Evolutionary conservation across 805 yeast species (phyloP).

Genomic region (Priceomyces fermenticarens): DNA sequence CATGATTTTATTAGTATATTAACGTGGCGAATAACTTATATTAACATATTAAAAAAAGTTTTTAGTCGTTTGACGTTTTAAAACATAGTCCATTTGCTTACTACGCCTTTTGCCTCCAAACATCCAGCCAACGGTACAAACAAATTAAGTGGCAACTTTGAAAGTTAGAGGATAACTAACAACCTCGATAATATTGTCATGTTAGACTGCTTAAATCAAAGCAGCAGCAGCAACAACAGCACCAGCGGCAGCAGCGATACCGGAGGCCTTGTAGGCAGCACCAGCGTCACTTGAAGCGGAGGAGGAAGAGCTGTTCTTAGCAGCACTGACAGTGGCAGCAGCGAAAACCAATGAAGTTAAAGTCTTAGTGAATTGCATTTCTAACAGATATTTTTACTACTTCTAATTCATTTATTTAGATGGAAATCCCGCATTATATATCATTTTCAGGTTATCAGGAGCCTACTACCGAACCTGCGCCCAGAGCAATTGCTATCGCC

Average conservation of each 20-base stretch:
- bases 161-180: neutral
- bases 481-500: too few relatives aligned
- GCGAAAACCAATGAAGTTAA: constrained; percentile 8
- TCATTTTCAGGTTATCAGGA: too few relatives aligned
- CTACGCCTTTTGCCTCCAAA: too few relatives aligned
- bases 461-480: too few relatives aligned
- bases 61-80: too few relatives aligned
- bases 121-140: neutral
- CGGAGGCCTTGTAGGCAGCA: constrained; percentile 9
- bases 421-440: constrained; percentile 1
- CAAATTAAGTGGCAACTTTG: neutral
- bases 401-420: neutral
- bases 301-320: constrained; percentile 6
- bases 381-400: neutral
- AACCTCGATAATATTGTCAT: neutral
- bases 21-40: neutral
- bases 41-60: neutral
- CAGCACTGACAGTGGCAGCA: constrained; percentile 10
- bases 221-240: constrained; percentile 17
- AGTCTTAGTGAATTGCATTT: constrained; percentile 11
- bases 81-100: too few relatives aligned
- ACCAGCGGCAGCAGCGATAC: constrained; percentile 12
- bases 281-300: constrained; percentile 7
- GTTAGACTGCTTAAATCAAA: constrained; percentile 7
- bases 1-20: neutral